These are phyloP conservation scores for Benincasa hispida DNA, from an alignment of 306 rosid genomes.

Conservation along the genomic window DNA sequence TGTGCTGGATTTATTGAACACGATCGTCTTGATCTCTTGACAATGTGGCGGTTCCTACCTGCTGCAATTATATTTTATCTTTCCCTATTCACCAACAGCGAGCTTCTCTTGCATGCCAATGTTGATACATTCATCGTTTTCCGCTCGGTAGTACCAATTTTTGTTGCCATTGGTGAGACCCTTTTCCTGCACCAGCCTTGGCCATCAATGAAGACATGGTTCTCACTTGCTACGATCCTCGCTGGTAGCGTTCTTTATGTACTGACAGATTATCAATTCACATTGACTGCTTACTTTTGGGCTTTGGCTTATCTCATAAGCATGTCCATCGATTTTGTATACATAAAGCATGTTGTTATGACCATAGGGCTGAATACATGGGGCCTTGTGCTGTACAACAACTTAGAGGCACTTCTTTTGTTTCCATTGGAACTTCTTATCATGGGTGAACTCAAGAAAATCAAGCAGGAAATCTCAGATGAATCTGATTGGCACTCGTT, in stretches of 20 bases:
- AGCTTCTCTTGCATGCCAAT: constrained; percentile 77
- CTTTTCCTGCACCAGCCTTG: constrained; percentile 69
- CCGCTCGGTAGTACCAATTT: constrained; percentile 60
- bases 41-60: constrained; percentile 75
- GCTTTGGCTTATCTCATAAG: constrained; percentile 68
- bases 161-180: constrained; percentile 81
- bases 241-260: constrained; percentile 68
- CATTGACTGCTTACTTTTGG: constrained; percentile 66
- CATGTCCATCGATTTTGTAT: constrained; percentile 76
- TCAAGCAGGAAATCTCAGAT: constrained; percentile 50
- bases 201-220: constrained; percentile 59
- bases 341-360: constrained; percentile 77
- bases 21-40: constrained; percentile 40
- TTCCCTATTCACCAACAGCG: constrained; percentile 76
- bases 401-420: constrained; percentile 70
- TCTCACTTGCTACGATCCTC: constrained; percentile 55
- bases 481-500: constrained; percentile 65
- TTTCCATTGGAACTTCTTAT: constrained; percentile 66
- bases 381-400: constrained; percentile 79
- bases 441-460: constrained; percentile 74
- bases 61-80: constrained; percentile 73
- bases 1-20: constrained; percentile 43
- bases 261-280: constrained; percentile 64
- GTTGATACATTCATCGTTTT: constrained; percentile 85
- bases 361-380: constrained; percentile 70